Base-by-base conservation (phyloP, 2,329 filamentous ascomycete species). In the Aspergillus thermomutatus region DNA sequence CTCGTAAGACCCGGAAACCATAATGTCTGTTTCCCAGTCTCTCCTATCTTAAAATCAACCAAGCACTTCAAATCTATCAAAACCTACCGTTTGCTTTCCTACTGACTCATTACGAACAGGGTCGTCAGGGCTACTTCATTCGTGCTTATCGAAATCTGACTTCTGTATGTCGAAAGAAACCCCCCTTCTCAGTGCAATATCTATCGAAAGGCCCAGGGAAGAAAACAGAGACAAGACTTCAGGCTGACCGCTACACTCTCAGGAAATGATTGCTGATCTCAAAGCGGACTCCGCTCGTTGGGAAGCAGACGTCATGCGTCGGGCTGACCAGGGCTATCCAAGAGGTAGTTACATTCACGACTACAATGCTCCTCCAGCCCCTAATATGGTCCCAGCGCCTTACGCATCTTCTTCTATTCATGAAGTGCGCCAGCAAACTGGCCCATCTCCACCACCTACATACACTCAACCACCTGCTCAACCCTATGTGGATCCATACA, bases 61-160 rank as follows among this genome's bases (percentile, higher is more conserved):
- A 43, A 45, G 34, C 40, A 28, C 23, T n/a, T 49, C 10, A 53
- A 52, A 19, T 47, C 43, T 28, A 19, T 49, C 28, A 11, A 47
- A 51, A 48, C 28, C n/a, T 26, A 34, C 46, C 8, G n/a, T 31
- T 19, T 25, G 59, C 55, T 57, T 52, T 58, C 40, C 64, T 57
- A 69, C 69, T 72, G 63, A 73, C 71, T 63, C 53, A 73, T 55
- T 59, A 40, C 55, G 79, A 82, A 64, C 82, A 88, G 76, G 78
- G 83, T 62, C 85, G 86, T 60, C 82, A 85, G 68, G 89, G 89
- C 65, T 92, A 89, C 77, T 90, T 85, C 74, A 90, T 92, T 72
- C 90, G 86, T 50, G 89, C 88, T 60, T 92, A 92, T 75, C 84
- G 89, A 61, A 90, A 91, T 71, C 76, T 92, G 69, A 92, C 89